phyloP scores from a whole-genome alignment of 192 early-diverging fungal genomes.

The Bifiguratus adelaidae region DNA sequence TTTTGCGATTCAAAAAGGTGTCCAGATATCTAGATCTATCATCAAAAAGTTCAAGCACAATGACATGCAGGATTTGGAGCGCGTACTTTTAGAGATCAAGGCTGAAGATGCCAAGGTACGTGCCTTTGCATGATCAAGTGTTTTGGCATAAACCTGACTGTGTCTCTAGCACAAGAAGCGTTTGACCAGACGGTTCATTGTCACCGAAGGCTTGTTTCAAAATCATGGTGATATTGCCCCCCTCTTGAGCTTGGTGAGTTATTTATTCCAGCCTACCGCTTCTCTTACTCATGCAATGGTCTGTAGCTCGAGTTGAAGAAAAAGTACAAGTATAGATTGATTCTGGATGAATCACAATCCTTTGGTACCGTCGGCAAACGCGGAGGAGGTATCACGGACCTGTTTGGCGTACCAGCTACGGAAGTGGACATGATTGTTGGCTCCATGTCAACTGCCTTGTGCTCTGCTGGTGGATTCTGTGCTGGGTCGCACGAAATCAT shows the following conservation, averaged over 20 bases:
- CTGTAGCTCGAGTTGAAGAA: conserved; percentile 73
- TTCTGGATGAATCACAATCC: conserved; percentile 87
- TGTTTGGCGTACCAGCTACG: conserved; percentile 54
- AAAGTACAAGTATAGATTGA: conserved; percentile 92
- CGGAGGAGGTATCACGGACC: conserved; percentile 84
- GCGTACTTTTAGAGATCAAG: conserved; percentile 66
- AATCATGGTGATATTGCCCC: conserved; percentile 83
- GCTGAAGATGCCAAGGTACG: conserved; percentile 44
- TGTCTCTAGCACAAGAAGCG: conserved; percentile 51
- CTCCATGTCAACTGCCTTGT: conserved; percentile 68
- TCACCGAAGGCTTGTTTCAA: conserved; percentile 85
- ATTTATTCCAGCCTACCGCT: background rate
- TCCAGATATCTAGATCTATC: conserved; percentile 80
- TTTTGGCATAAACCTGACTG: background rate
- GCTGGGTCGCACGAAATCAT: conserved; percentile 75
- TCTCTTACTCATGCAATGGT: background rate
- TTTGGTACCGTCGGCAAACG: conserved; percentile 80
- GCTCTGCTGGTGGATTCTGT: conserved; percentile 88
- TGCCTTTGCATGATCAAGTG: background rate
- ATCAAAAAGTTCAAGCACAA: conserved; percentile 94
- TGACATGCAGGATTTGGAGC: conserved; percentile 91
- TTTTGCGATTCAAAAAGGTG: conserved; percentile 85
- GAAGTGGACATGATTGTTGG: conserved; percentile 88
- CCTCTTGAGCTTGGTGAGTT: conserved; percentile 53
- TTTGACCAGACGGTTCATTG: conserved; percentile 86